Evolutionary conservation across 2,329 filamentous ascomycete genomes (phyloP).

Genomic region (Aspergillus sp.): DNA sequence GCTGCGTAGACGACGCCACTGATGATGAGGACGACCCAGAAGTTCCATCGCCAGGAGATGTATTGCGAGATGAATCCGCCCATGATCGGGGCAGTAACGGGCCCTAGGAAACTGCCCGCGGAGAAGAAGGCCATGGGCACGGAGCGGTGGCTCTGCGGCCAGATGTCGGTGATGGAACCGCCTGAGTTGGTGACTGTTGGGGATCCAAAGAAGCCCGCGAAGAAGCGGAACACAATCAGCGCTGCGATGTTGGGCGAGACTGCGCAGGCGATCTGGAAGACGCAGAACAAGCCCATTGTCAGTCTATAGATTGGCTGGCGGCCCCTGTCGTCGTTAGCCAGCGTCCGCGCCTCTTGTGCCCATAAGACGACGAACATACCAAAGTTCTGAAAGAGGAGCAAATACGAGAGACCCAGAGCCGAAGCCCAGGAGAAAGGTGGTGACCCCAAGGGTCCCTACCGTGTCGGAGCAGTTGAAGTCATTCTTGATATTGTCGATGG

Average conservation of each 20-base stretch:
- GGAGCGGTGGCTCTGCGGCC: not conserved
- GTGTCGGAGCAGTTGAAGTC: not conserved
- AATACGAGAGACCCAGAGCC: not conserved
- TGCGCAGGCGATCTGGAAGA: not conserved
- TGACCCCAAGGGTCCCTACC: not conserved
- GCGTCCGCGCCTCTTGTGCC: no score
- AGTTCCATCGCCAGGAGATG: conserved; percentile 1
- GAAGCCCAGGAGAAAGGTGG: not conserved
- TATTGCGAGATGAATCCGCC: not conserved
- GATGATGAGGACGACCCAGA: conserved; percentile 1
- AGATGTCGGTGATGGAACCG: not conserved
- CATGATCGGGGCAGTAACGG: not conserved
- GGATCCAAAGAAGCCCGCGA: not conserved
- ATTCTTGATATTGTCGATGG: not conserved
- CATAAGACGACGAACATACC: not conserved
- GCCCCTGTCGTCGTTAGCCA: not conserved
- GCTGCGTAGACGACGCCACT: not conserved
- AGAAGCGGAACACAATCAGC: not conserved
- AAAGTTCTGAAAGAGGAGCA: not conserved
- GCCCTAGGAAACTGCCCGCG: not conserved
- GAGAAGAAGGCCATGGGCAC: not conserved
- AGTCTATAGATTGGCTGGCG: not conserved
- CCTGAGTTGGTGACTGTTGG: not conserved
- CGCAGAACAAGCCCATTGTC: not conserved
- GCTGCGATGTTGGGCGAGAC: not conserved